Evolutionary conservation across 2,329 filamentous ascomycete genomes (phyloP), one percentile per base, ranked within the genome.

Genomic region (Pyrenophora tritici-repentis): DNA sequence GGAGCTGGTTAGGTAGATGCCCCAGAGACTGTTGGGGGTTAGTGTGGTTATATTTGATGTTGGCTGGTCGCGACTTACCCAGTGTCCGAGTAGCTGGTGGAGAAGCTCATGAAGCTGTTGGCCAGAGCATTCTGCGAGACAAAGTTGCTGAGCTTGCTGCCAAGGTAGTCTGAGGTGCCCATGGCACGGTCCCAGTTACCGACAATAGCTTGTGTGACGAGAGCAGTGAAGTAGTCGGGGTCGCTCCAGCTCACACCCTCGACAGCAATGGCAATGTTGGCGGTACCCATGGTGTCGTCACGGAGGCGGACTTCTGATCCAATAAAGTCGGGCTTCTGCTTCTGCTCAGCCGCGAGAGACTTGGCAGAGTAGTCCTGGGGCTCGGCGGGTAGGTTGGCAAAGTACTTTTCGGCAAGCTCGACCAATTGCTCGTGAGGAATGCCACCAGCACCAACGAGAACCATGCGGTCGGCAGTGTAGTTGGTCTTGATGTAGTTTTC

Each of bases 91-190:
- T 99, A 99, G 83, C 91, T 96, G 65, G 94, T 99, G 63, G 92
- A 97, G 82, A 99, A 99, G 82, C 90, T 96, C 95, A 99, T 99
- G 85, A 97, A 99, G 86, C 92, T 97, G 83, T 96, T 99, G 78
- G 94, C 94, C 58, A 99, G 85, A 76, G 92, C 88, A 80, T 97
- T 86, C 79, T 96, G 87, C 83, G 95, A 90, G 65, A 99, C 88
- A 71, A 94, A 91, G 62, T 88, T 87, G 82, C 91, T 96, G 70
- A 99, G 90, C 85, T 95, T 97, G 89, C 91, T 96, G 70, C 95
- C 94, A 73, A 97, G 88, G 82, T 97, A 94, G 62, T 92, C 88
- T 54, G 94, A 94, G 78, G 94, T 96, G 73, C 95, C 94, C 86
- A 97, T 93, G 66, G 94, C 90, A 80, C 94, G 94, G 82, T 99